These are phyloP conservation scores for Glycine soja DNA, from an alignment of 306 rosid species.

Conservation along the genomic window DNA sequence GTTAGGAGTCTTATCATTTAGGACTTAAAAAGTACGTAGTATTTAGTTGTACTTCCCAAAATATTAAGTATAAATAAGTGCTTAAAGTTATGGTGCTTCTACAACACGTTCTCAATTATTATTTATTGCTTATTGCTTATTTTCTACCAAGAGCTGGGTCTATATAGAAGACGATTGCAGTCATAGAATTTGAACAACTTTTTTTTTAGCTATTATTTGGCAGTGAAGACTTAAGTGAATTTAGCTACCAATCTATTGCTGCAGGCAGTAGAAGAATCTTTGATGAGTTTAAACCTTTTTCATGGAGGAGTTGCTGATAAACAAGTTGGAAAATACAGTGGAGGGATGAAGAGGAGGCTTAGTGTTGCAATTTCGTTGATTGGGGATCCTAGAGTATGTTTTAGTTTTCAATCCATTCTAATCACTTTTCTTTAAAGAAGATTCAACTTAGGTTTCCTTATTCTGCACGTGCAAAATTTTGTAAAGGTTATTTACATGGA, in stretches of 20 bases:
- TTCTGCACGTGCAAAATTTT: not conserved
- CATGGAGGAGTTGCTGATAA: conserved; percentile 83
- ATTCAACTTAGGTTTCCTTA: conserved; percentile 23
- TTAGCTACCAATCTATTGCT: conserved; percentile 34
- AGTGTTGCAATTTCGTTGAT: conserved; percentile 89
- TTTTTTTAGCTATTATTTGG: conserved; percentile 33
- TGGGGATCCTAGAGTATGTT: conserved; percentile 80
- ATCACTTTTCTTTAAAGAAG: not conserved
- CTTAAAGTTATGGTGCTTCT: not conserved
- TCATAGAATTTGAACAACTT: conserved; percentile 1
- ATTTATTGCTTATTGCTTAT: not conserved
- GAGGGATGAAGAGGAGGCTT: conserved; percentile 96
- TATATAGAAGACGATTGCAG: not conserved
- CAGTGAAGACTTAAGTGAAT: not conserved
- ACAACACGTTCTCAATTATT: not conserved
- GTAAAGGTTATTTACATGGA: conserved; percentile 93
- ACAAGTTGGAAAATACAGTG: conserved; percentile 78
- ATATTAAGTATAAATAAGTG: no score
- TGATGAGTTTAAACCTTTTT: conserved; percentile 75
- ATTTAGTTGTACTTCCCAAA: not conserved
- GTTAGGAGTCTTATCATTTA: no score
- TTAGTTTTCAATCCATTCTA: conserved; percentile 34
- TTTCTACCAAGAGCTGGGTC: not conserved
- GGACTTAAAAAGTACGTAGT: not conserved
- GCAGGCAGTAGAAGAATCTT: conserved; percentile 91